Percentiles rank a stretch among this genome's conserved stretches.
phyloP scores from a whole-genome alignment of 176 grass and related monocot species.

The Zea mays region Zm-B73-REFERENCE-NAM-5.0 NC_050096.1:264923501-264924000 shows the following conservation, averaged over 20 bases:
- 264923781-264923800: conserved; percentile 71
- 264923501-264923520: conserved; percentile 56
- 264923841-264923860: conserved; percentile 92
- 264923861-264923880: conserved; percentile 96
- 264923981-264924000: too few species aligned
- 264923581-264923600: conserved; percentile 93
- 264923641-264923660: conserved; percentile 90
- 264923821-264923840: conserved; percentile 75
- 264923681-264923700: neutral
- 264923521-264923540: conserved; percentile 59
- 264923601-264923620: conserved; percentile 86
- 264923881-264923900: conserved; percentile 97
- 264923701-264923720: too few species aligned
- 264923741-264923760: neutral
- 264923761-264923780: too few species aligned
- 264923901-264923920: conserved; percentile 80
- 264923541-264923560: conserved; percentile 63
- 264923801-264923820: conserved; percentile 83
- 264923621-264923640: conserved; percentile 75
- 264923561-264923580: conserved; percentile 83
- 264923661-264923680: conserved; percentile 80
- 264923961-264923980: conserved; percentile 29
- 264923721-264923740: neutral
- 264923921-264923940: conserved; percentile 90
- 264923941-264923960: conserved; percentile 48